Evolutionary conservation across 352 stramenopile genomes (phyloP).

Genomic region (Globisporangium iwayamae): DNA sequence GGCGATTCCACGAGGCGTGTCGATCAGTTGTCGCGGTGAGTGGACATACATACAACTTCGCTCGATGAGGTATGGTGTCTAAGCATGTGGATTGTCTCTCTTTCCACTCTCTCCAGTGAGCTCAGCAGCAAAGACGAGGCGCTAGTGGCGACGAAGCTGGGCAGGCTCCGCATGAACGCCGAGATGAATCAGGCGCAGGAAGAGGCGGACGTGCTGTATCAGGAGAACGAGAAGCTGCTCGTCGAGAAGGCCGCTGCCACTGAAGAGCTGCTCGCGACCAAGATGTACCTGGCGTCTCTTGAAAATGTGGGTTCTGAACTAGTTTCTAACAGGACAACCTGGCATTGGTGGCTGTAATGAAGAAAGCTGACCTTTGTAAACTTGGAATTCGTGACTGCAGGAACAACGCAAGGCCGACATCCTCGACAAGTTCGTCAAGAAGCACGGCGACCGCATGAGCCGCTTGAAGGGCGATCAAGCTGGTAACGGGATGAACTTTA

Average conservation of each 20-base stretch:
- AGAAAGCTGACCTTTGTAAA: not conserved
- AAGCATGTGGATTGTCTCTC: not conserved
- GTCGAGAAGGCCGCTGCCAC: constrained; percentile 56
- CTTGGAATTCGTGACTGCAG: constrained; percentile 13
- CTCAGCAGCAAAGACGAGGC: constrained; percentile 54
- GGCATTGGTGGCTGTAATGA: not conserved
- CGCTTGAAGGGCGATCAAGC: constrained; percentile 24
- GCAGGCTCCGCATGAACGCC: constrained; percentile 46
- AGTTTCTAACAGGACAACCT: not conserved
- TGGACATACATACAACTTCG: not conserved
- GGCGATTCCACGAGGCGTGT: constrained; percentile 61
- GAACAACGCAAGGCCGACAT: constrained; percentile 74
- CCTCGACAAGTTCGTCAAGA: constrained; percentile 75
- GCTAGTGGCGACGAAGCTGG: constrained; percentile 44
- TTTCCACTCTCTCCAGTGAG: constrained; percentile 23
- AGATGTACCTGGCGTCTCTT: constrained; percentile 68
- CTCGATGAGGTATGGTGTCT: too few species aligned
- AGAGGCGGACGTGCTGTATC: constrained; percentile 45
- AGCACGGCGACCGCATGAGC: constrained; percentile 72
- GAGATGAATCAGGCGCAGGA: constrained; percentile 57
- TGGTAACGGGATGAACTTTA: not conserved
- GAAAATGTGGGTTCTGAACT: constrained; percentile 33
- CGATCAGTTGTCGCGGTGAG: constrained; percentile 56
- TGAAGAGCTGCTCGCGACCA: constrained; percentile 60
- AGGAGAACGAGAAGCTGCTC: constrained; percentile 64